Base-by-base conservation (phyloP, 225 moss, liverwort and hornwort genomes). In the Antitrichia curtipendula region DNA sequence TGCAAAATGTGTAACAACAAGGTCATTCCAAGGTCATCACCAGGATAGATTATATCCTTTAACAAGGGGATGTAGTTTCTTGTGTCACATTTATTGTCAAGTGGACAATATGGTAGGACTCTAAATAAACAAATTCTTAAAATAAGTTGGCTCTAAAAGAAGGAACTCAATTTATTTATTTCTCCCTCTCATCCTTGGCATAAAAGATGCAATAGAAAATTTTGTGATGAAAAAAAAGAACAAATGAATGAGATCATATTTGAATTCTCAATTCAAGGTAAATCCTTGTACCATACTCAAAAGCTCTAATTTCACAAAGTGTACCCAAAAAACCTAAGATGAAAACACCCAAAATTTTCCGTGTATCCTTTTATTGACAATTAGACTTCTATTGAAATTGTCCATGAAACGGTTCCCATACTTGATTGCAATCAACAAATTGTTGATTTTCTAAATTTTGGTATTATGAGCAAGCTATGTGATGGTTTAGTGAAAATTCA, bases 281-380 rank as follows among this genome's bases (percentile, higher is more conserved):
- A 50, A 50, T 50, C 22, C 3, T 34, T 32, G 3, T 34, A 34
- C 21, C 2, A 75, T 8, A 0, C 0, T 52, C 2, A 13, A 50
- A n/a, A 52, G 2, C 13, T 8, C 13, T 13, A 52, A 22, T 47
- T 20, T 32, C 7, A 32, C 1, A 20, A 0, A 52, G 1, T 49
- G 1, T 18, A 19, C 4, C 0, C 3, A 0, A 28, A 73, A 72
- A 72, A 28, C 0, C 17, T 29, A 6, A 10, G 10, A 10, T 17
- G 0, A 72, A 45, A 72, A 45, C 2, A 29, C 0, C 2, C 5
- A 29, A 45, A 45, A 10, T 45, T 45, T 2, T 45, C 2, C 1
- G 0, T 11, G 0, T 19, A 11, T 4, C 2, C 19, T 27, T 73
- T 47, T n/a, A 1, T 0, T 4, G 0, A 18, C 18, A 73, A 4